phyloP scores from a whole-genome alignment of 257 asterid species.

The Rauvolfia tetraphylla region DNA sequence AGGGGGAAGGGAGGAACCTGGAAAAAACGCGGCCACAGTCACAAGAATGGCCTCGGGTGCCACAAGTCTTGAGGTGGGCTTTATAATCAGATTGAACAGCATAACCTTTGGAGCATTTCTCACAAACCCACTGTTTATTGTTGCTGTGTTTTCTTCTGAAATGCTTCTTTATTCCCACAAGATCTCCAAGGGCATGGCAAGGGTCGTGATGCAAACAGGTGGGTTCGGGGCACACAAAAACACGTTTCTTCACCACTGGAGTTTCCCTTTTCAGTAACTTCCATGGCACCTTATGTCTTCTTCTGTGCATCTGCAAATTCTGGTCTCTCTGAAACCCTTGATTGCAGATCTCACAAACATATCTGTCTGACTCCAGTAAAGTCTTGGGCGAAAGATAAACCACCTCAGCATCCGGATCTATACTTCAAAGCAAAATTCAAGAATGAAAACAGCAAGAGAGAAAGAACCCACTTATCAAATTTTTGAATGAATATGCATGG shows the following conservation, averaged over 20 bases:
- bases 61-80: conserved; percentile 49
- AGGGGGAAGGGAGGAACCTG: conserved; percentile 20
- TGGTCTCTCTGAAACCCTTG: conserved; percentile 44
- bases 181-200: conserved; percentile 40
- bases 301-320: conserved; percentile 43
- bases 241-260: conserved; percentile 24
- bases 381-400: conserved; percentile 34
- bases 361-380: conserved; percentile 39
- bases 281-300: conserved; percentile 47
- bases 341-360: conserved; percentile 40
- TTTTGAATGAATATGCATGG: neutral
- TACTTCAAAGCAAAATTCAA: neutral
- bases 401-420: conserved; percentile 48
- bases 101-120: conserved; percentile 38
- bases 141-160: conserved; percentile 43
- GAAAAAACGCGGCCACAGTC: conserved; percentile 49
- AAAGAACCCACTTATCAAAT: neutral
- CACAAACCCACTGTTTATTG: conserved; percentile 40
- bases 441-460: no score
- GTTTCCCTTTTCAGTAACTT: conserved; percentile 30
- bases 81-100: conserved; percentile 47
- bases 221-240: conserved; percentile 44
- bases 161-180: conserved; percentile 43
- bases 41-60: conserved; percentile 46
- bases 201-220: conserved; percentile 40